These are phyloP conservation scores for Candida vaughaniae DNA, from an alignment of 805 yeast species.

Conservation along the genomic window DNA sequence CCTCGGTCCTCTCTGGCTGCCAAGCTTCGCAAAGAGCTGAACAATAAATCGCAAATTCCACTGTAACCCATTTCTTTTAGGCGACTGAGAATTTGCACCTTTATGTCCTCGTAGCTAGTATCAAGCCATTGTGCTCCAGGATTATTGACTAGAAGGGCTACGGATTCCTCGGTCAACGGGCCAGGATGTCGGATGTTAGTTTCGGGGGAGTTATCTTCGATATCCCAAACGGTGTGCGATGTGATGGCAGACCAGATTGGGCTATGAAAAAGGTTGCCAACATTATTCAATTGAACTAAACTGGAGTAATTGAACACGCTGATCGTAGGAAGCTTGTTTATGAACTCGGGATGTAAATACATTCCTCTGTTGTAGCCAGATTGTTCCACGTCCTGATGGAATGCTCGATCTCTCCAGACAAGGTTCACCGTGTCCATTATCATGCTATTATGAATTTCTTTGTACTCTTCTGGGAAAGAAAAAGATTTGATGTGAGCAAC, in stretches of 20 bases:
- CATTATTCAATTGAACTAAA: slow-evolving; percentile 23
- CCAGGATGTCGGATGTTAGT: slow-evolving; percentile 48
- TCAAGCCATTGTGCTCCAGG: slow-evolving; percentile 36
- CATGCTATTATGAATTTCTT: slow-evolving; percentile 45
- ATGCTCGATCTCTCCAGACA: slow-evolving; percentile 56
- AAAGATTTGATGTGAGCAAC: slow-evolving; percentile 42
- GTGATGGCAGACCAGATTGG: slow-evolving; percentile 50
- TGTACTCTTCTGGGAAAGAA: slow-evolving; percentile 22
- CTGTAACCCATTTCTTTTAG: slow-evolving; percentile 44
- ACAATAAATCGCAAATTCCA: slow-evolving; percentile 51
- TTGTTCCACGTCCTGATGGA: slow-evolving; percentile 31
- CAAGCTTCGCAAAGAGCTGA: slow-evolving; percentile 43
- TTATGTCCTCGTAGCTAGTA: slow-evolving; percentile 44
- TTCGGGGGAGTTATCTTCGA: slow-evolving; percentile 42
- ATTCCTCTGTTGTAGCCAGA: slow-evolving; percentile 32
- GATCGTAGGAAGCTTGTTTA: slow-evolving; percentile 27
- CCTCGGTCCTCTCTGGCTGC: neutral
- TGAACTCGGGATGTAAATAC: slow-evolving; percentile 32
- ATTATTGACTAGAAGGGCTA: slow-evolving; percentile 28
- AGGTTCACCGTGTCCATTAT: slow-evolving; percentile 57
- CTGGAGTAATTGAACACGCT: slow-evolving; percentile 29
- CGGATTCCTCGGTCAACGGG: slow-evolving; percentile 48
- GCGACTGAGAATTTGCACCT: slow-evolving; percentile 42
- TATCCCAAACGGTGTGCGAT: slow-evolving; percentile 42
- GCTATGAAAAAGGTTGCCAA: slow-evolving; percentile 48